Percentiles rank a stretch among this genome's conserved stretches.
These are phyloP conservation scores for Coemansia sp. DNA, from an alignment of 192 early-diverging fungal genomes.

Conservation along the genomic window DNA sequence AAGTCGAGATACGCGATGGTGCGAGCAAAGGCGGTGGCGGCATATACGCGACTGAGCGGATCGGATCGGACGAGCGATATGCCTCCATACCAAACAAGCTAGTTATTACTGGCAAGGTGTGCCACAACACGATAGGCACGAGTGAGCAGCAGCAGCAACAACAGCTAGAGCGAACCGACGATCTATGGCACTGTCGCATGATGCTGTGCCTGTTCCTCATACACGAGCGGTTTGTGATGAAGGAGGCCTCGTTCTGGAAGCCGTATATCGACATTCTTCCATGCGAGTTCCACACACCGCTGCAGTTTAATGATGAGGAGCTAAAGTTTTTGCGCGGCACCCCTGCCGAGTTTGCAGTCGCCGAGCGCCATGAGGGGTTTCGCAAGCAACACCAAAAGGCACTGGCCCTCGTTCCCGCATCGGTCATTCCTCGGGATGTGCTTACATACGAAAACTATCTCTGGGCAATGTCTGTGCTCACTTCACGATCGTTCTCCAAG, in stretches of 20 bases:
- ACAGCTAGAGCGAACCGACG: not conserved
- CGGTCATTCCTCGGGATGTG: conserved; percentile 7
- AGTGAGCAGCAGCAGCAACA: conserved; percentile 11
- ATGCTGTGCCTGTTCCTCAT: conserved; percentile 60
- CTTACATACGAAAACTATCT: conserved; percentile 60
- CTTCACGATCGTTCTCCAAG: conserved; percentile 65
- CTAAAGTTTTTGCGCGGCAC: conserved; percentile 56
- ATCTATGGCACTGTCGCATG: conserved; percentile 12
- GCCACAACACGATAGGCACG: conserved; percentile 20
- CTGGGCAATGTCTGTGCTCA: conserved; percentile 62
- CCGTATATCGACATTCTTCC: conserved; percentile 68
- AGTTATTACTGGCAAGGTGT: conserved; percentile 55
- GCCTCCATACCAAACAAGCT: conserved; percentile 59
- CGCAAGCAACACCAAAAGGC: conserved; percentile 35
- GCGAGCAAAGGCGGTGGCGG: conserved; percentile 45
- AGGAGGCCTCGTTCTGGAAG: conserved; percentile 56
- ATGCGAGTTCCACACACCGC: conserved; percentile 57
- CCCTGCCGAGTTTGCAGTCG: conserved; percentile 55
- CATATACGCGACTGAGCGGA: conserved; percentile 50
- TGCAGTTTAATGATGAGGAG: conserved; percentile 58
- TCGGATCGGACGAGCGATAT: conserved; percentile 52
- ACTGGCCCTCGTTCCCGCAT: conserved; percentile 8
- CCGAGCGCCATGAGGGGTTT: conserved; percentile 42
- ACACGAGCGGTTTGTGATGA: conserved; percentile 42
- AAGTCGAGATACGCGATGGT: conserved; percentile 34